Percentiles rank a stretch among this genome's conserved stretches.
phyloP scores from a whole-genome alignment of 1,284 basidiomycete species.

The Sporisorium graminicola region DNA sequence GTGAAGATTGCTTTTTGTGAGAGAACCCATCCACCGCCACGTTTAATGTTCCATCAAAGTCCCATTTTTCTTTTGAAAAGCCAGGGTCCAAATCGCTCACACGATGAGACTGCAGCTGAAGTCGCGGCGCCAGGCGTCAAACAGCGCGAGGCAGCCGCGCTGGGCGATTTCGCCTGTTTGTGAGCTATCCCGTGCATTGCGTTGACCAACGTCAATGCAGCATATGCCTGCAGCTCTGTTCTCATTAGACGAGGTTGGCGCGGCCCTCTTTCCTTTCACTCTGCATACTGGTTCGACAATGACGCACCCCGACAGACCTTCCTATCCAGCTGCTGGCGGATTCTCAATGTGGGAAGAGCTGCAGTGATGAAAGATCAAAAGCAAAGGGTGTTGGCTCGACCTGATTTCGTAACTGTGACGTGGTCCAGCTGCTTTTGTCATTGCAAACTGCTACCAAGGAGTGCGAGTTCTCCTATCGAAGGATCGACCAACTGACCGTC shows the following conservation, averaged over 20 bases:
- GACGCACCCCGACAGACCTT: background rate
- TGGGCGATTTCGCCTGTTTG: background rate
- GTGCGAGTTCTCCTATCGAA: background rate
- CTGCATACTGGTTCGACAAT: background rate
- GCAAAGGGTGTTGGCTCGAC: background rate
- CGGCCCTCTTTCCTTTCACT: background rate
- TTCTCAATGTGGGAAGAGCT: background rate
- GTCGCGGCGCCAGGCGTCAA: slow-evolving; percentile 8
- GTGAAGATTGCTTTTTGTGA: too few relatives aligned
- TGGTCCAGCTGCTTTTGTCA: background rate
- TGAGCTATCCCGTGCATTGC: slow-evolving; percentile 1
- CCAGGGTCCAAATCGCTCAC: background rate
- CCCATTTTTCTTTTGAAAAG: background rate
- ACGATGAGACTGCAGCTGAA: background rate
- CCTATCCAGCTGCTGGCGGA: background rate
- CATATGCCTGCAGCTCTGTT: too few relatives aligned
- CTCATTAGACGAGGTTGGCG: background rate
- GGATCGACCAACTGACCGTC: background rate
- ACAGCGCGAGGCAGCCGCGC: slow-evolving; percentile 15
- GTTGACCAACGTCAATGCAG: too few relatives aligned
- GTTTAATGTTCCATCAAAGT: too few relatives aligned
- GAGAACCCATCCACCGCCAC: too few relatives aligned
- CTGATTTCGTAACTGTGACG: background rate
- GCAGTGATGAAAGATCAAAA: background rate
- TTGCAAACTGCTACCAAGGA: background rate